Evolutionary conservation across 2,329 filamentous ascomycete genomes (phyloP).

Genomic region (Paecilomyces sp.): DNA sequence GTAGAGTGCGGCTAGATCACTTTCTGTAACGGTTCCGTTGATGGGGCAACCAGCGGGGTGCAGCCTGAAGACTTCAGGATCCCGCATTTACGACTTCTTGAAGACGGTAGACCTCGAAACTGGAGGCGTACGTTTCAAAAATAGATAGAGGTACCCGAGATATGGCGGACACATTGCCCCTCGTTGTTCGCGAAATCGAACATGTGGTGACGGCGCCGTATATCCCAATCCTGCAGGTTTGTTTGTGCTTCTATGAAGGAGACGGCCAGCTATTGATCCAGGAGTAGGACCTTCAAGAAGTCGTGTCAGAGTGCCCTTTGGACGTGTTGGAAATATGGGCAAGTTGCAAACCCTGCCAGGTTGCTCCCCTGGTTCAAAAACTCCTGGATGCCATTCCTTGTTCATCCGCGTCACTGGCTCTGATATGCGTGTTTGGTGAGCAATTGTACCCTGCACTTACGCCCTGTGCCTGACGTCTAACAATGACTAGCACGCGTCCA

Average conservation of each 20-base stretch:
- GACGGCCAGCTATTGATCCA: constrained; percentile 5
- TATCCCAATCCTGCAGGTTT: constrained; percentile 43
- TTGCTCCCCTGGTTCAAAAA: constrained; percentile 37
- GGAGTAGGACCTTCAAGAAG: constrained; percentile 22
- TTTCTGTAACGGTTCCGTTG: constrained; percentile 1
- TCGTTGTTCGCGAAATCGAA: constrained; percentile 36
- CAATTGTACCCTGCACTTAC: background rate
- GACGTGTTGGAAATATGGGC: constrained; percentile 40
- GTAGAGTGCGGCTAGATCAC: background rate
- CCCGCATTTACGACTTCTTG: background rate
- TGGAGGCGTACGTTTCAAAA: no score
- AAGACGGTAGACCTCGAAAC: background rate
- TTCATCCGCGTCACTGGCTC: constrained; percentile 44
- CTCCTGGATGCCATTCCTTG: constrained; percentile 45
- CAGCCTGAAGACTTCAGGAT: constrained; percentile 1
- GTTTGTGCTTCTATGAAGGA: background rate
- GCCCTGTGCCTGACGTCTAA: background rate
- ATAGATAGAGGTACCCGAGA: background rate
- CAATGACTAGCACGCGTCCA: constrained; percentile 19
- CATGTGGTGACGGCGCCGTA: constrained; percentile 44
- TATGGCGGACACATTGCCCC: constrained; percentile 18
- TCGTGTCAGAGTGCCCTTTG: constrained; percentile 21
- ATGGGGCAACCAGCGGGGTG: constrained; percentile 7
- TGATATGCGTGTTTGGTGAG: constrained; percentile 45
- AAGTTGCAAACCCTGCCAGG: constrained; percentile 42